Conservation (phyloP, 345 rosid species). For the Diplotaxis tenuifolia region DNA sequence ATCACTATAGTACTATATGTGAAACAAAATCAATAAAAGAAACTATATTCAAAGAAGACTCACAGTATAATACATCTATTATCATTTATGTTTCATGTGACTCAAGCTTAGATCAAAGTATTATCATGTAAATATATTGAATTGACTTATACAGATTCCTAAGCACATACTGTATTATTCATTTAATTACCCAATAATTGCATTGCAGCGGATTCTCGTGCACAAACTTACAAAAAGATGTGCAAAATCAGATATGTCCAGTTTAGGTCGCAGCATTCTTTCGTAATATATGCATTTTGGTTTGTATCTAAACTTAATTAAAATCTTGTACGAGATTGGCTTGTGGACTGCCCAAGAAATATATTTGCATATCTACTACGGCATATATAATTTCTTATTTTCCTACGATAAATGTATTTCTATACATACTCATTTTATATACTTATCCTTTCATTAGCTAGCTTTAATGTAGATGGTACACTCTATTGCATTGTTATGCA, state of each 20-base stretch:
- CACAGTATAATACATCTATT: not conserved
- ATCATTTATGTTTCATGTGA: not conserved
- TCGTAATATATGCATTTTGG: conserved; percentile 15
- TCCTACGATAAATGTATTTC: conserved; percentile 8
- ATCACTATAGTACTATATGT: not conserved
- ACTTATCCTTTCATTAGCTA: conserved; percentile 9
- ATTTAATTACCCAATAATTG: conserved; percentile 15
- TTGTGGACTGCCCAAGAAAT: conserved; percentile 77
- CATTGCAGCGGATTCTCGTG: conserved; percentile 22
- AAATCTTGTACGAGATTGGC: conserved; percentile 42
- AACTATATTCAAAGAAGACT: not conserved
- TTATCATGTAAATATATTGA: not conserved
- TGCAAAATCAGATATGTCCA: conserved; percentile 24
- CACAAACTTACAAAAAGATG: conserved; percentile 35
- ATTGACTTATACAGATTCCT: conserved; percentile 16
- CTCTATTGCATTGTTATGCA: conserved; percentile 13
- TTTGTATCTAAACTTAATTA: conserved; percentile 15
- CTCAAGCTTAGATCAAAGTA: not conserved
- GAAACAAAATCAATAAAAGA: not conserved
- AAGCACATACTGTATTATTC: not conserved
- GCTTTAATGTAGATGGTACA: conserved; percentile 16
- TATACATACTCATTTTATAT: conserved; percentile 32
- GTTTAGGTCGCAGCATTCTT: conserved; percentile 7
- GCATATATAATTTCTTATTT: not conserved
- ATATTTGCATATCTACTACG: conserved; percentile 38